These are phyloP conservation scores for Senecio squalidus DNA, from an alignment of 140 eudicot genomes.

Conservation along the genomic window DNA sequence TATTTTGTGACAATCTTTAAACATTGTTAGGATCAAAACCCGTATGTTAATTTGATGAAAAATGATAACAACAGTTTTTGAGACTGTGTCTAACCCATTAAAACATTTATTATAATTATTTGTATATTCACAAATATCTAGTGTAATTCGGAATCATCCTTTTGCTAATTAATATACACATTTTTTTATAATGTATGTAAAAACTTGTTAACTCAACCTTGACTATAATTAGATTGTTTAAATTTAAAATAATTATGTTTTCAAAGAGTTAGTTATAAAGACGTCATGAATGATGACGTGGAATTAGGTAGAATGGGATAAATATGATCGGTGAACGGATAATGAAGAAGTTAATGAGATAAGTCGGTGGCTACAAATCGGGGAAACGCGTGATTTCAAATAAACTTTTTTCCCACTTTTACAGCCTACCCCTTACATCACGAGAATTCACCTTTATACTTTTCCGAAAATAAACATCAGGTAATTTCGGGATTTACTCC, in stretches of 20 bases:
- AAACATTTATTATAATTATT: too few species aligned
- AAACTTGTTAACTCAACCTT: too few species aligned
- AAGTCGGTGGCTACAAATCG: constrained; percentile 28
- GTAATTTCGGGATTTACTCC: neutral
- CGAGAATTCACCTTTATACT: constrained; percentile 21
- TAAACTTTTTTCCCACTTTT: constrained; percentile 28
- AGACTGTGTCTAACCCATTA: too few species aligned
- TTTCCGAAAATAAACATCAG: neutral
- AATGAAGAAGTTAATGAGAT: neutral
- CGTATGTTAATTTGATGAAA: too few species aligned
- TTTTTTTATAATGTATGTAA: too few species aligned
- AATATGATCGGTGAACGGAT: constrained; percentile 17
- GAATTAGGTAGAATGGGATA: constrained; percentile 5
- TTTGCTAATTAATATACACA: too few species aligned
- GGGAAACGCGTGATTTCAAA: constrained; percentile 35
- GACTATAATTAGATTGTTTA: too few species aligned
- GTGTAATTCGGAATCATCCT: too few species aligned
- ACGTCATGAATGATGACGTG: constrained; percentile 25
- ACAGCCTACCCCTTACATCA: constrained; percentile 27
- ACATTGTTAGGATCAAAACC: too few species aligned
- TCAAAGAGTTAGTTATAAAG: neutral
- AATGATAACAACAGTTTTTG: too few species aligned
- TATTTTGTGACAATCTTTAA: too few species aligned
- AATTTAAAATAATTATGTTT: neutral
- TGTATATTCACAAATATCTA: too few species aligned